Percentiles rank a stretch among this genome's conserved stretches.
These are phyloP conservation scores for Pinus tabuliformis DNA, from an alignment of 75 land plant species.

Conservation along the genomic window DNA sequence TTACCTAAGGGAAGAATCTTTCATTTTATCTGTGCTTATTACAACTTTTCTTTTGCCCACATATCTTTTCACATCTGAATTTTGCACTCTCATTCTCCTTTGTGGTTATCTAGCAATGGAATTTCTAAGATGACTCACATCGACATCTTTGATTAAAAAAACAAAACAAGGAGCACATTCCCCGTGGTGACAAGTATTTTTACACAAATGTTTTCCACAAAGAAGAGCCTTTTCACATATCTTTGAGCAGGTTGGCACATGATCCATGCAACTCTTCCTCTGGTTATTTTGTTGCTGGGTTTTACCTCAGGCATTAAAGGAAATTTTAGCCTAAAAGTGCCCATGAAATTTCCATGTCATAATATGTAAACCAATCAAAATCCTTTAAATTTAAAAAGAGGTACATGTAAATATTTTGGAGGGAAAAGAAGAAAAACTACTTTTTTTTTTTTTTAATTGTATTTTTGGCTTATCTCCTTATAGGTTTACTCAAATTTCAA, in stretches of 20 bases:
- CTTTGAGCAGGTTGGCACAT: conserved; percentile 70
- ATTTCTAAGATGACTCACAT: conserved; percentile 68
- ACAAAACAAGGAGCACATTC: conserved; percentile 68
- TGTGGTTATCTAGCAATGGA: conserved; percentile 57
- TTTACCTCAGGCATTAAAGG: conserved; percentile 60
- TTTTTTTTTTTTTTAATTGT: too few relatives aligned
- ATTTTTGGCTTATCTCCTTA: too few relatives aligned
- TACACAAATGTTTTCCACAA: conserved; percentile 68
- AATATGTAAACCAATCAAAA: too few relatives aligned
- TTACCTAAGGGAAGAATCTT: conserved; percentile 68
- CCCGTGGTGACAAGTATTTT: conserved; percentile 64
- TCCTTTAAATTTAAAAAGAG: too few relatives aligned
- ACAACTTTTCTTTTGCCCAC: conserved; percentile 91
- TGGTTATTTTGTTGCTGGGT: conserved; percentile 26
- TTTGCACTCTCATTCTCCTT: conserved; percentile 10
- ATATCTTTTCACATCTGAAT: conserved; percentile 77
- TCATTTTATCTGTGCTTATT: conserved; percentile 93
- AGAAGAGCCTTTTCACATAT: conserved; percentile 61
- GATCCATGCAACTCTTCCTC: conserved; percentile 81
- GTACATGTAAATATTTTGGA: too few relatives aligned
- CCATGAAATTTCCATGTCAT: too few relatives aligned
- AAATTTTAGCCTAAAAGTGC: too few relatives aligned
- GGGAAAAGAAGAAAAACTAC: too few relatives aligned
- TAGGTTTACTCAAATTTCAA: too few relatives aligned
- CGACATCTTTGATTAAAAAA: conserved; percentile 79